phyloP scores from a whole-genome alignment of 306 rosid species.

The Acacia melanoxylon region DNA sequence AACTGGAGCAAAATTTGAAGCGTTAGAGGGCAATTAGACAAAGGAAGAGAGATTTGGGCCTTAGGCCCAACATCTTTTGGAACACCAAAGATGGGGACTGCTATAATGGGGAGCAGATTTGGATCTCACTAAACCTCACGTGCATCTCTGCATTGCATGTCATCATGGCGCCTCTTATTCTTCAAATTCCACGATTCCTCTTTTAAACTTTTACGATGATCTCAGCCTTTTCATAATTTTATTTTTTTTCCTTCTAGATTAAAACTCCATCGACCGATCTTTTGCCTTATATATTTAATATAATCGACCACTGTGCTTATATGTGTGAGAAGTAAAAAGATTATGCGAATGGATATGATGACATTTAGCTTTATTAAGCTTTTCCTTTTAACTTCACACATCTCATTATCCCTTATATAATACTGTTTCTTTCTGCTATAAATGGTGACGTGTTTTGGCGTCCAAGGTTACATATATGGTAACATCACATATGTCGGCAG shows the following conservation, averaged over 20 bases:
- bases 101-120: not conserved
- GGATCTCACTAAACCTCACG: slow-evolving; percentile 29
- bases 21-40: not conserved
- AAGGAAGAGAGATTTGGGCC: slow-evolving; percentile 8
- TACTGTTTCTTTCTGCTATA: not conserved
- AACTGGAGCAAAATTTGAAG: not conserved
- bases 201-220: not conserved
- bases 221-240: not conserved
- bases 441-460: not conserved
- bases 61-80: slow-evolving; percentile 27
- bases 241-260: not conserved
- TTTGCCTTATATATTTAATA: not conserved
- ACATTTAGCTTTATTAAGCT: slow-evolving; percentile 14
- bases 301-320: not conserved
- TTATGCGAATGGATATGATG: not conserved
- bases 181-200: not conserved
- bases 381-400: not conserved
- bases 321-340: not conserved
- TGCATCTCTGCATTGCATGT: slow-evolving; percentile 23
- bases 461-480: not conserved
- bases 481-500: slow-evolving; percentile 11
- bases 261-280: not conserved
- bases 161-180: not conserved
- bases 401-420: not conserved
- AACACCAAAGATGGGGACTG: not conserved